Percentiles rank a stretch among this genome's conserved stretches.
Evolutionary conservation across 306 rosid species (phyloP).

Genomic region (Adenanthera pavonina): DNA sequence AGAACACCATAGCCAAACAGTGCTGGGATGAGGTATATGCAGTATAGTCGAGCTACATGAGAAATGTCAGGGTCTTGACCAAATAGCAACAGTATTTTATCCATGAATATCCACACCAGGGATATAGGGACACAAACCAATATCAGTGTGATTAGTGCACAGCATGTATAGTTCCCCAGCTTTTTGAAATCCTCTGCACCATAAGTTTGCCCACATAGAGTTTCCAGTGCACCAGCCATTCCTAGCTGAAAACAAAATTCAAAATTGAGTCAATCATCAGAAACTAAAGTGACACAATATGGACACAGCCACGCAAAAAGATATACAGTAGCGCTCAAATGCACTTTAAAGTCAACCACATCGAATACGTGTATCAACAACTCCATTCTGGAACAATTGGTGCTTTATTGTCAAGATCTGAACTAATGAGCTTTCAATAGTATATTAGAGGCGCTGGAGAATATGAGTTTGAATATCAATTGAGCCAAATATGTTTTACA

Average conservation of each 20-base stretch:
- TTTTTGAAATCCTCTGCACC: conserved; percentile 59
- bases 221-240: conserved; percentile 73
- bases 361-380: neutral
- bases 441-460: neutral
- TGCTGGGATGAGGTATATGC: conserved; percentile 56
- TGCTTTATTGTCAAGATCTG: neutral
- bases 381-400: neutral
- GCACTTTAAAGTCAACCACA: neutral
- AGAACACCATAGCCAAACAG: conserved; percentile 61
- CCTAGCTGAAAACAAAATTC: conserved; percentile 50
- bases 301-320: neutral
- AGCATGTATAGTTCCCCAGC: conserved; percentile 57
- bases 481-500: neutral
- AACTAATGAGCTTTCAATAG: neutral
- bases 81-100: conserved; percentile 46
- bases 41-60: conserved; percentile 45
- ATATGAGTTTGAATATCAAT: neutral
- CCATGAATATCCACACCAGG: conserved; percentile 63
- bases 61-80: conserved; percentile 68
- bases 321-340: neutral
- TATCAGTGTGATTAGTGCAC: conserved; percentile 48
- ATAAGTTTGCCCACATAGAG: conserved; percentile 66
- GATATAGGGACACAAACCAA: conserved; percentile 62
- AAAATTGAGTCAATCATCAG: conserved; percentile 26
- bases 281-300: neutral